These are phyloP conservation scores for Apiospora hydei DNA, from an alignment of 2,329 filamentous ascomycete species.

Conservation along the genomic window DNA sequence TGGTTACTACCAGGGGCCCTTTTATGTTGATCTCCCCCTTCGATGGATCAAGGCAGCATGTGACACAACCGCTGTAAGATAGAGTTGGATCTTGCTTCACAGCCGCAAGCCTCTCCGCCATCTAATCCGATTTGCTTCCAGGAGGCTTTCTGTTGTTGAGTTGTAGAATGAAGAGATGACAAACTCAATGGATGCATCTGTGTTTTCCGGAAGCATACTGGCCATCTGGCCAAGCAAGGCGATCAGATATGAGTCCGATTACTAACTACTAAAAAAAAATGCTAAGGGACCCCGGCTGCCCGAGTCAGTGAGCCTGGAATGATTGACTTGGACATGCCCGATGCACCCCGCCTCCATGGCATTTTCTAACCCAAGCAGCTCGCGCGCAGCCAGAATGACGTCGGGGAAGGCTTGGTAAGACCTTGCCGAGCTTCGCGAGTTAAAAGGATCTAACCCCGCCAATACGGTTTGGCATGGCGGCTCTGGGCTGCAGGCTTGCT, in stretches of 20 bases:
- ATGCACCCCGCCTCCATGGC: background rate
- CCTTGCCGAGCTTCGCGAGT: conserved; percentile 5
- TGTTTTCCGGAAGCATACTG: background rate
- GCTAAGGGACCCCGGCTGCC: background rate
- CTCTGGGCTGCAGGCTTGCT: conserved; percentile 12
- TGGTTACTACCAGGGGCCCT: background rate
- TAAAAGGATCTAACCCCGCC: background rate
- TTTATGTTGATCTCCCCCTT: background rate
- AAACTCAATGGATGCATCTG: background rate
- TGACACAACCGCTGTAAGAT: background rate
- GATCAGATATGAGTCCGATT: background rate
- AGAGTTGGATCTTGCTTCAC: conserved; percentile 10
- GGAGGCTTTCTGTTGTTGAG: background rate
- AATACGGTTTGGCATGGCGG: conserved; percentile 2
- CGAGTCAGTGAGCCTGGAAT: background rate
- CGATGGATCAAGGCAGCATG: background rate
- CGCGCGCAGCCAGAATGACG: background rate
- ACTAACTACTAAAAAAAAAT: no score
- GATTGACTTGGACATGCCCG: background rate
- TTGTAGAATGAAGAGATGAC: background rate
- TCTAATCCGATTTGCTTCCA: background rate
- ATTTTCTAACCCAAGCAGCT: background rate
- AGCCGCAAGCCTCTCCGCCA: background rate
- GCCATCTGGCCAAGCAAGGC: background rate
- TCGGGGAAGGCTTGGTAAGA: background rate